These are phyloP conservation scores for Globisporangium sylvaticum DNA, from an alignment of 352 stramenopile genomes.

Conservation along the genomic window DNA sequence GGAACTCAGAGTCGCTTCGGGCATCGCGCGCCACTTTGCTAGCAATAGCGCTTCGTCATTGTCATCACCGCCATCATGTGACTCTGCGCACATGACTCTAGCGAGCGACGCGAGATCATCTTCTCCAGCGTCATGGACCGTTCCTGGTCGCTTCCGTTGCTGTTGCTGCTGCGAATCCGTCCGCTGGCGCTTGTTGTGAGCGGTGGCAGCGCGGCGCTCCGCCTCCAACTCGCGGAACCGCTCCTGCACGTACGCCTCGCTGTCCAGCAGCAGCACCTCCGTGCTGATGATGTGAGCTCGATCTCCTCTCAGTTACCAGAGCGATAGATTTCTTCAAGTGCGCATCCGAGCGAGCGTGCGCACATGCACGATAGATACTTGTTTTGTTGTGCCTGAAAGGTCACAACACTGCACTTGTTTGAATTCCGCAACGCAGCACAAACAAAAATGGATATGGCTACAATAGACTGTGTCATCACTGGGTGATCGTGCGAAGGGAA, in stretches of 20 bases:
- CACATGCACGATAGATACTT: too few relatives aligned
- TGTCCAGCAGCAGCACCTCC: slow-evolving; percentile 53
- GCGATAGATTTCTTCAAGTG: too few relatives aligned
- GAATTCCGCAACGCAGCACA: too few relatives aligned
- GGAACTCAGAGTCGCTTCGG: slow-evolving; percentile 21
- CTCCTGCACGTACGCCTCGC: slow-evolving; percentile 43
- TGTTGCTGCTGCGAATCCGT: background rate
- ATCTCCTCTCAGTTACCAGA: too few relatives aligned
- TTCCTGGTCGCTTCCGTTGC: background rate
- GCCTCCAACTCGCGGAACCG: slow-evolving; percentile 38
- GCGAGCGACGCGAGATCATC: background rate
- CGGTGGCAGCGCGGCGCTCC: slow-evolving; percentile 5
- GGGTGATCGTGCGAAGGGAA: too few relatives aligned
- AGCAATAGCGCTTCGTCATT: background rate
- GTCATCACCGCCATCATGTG: background rate
- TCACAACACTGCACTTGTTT: too few relatives aligned
- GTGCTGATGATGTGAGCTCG: slow-evolving; percentile 19
- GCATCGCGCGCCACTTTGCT: background rate
- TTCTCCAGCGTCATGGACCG: background rate
- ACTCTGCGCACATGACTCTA: background rate
- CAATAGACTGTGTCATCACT: too few relatives aligned
- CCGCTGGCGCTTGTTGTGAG: background rate
- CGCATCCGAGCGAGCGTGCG: too few relatives aligned
- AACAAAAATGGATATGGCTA: too few relatives aligned
- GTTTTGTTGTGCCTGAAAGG: too few relatives aligned